Base-by-base conservation (phyloP, 306 rosid genomes). In the Abrus pulchellus region DNA sequence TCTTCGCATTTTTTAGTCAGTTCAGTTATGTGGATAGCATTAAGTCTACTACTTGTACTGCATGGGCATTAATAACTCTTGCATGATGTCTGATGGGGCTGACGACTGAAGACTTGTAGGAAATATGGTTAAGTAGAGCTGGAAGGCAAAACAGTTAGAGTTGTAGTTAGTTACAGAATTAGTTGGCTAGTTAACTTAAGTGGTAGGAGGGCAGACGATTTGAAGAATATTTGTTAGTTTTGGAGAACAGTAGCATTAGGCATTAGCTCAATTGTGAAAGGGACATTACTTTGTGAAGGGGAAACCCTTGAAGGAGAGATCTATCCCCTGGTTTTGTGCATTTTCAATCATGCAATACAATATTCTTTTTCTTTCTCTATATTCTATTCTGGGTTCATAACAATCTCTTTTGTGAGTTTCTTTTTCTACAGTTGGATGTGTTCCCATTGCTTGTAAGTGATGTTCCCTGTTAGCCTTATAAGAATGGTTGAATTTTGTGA, bases 391-490 rank as follows among this genome's bases (percentile, higher is more conserved):
- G 34, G 71, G 36, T 66, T 66, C 2, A 5, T 43, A 20, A n/a
- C 50, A 64, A 41, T 66, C 4, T 27, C 36, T 40, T 20, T 7
- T 12, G 1, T n/a, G 10, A 40, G 64, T 79, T 49, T 74, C 69
- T 49, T 43, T 77, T 61, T 76, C 33, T 48, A 29, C 47, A 54
- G 5, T 80, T 20, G 77, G 59, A 64, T 55, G 65, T 9, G 29
- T 47, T 76, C 38, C 56, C 54, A 57, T 40, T 77, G 45, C 28
- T n/a, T 67, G 43, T 69, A 59, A 62, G 4, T 76, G 38, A 59
- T 60, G 43, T 68, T 40, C 14, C 30, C 38, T 34, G 9, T 74
- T 53, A 53, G 44, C 44, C 45, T 54, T 57, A 3, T 48, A 57
- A 57, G 70, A 28, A 9, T 59, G 62, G 27, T 36, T 5, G 7